These are phyloP conservation scores for Hygrocybe punicea DNA, from an alignment of 768 basidiomycete genomes.

Conservation along the genomic window DNA sequence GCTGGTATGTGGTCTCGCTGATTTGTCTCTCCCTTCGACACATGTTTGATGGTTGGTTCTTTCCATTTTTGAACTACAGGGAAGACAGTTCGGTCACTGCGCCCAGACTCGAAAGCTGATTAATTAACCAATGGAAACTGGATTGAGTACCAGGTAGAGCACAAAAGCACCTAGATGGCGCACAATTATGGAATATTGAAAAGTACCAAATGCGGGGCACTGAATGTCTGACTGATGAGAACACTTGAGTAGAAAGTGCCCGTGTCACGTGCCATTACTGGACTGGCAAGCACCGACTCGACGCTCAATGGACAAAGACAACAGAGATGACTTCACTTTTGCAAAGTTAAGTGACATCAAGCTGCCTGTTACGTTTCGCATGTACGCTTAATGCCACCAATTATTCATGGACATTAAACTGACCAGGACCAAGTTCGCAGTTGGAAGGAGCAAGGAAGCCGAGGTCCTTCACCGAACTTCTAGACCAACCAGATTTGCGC, in stretches of 20 bases:
- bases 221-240: too few relatives aligned
- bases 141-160: background rate
- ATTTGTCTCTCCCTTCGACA: background rate
- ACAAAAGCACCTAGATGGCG: background rate
- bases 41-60: background rate
- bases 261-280: background rate
- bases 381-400: conserved; percentile 43
- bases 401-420: background rate
- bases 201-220: background rate
- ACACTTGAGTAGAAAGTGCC: too few relatives aligned
- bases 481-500: conserved; percentile 77
- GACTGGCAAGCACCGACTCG: background rate
- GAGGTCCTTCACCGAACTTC: conserved; percentile 68
- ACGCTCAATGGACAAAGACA: conserved; percentile 48
- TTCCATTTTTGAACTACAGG: conserved; percentile 39
- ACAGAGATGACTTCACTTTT: conserved; percentile 88
- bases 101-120: conserved; percentile 78
- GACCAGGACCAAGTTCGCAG: conserved; percentile 55
- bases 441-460: conserved; percentile 79
- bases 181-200: background rate
- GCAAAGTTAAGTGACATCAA: conserved; percentile 88
- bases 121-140: conserved; percentile 15
- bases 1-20: conserved; percentile 54
- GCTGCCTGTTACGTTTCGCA: conserved; percentile 80
- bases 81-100: conserved; percentile 86